Conservation (phyloP, 345 rosid species). For the Tarenaya hassleriana region DNA sequence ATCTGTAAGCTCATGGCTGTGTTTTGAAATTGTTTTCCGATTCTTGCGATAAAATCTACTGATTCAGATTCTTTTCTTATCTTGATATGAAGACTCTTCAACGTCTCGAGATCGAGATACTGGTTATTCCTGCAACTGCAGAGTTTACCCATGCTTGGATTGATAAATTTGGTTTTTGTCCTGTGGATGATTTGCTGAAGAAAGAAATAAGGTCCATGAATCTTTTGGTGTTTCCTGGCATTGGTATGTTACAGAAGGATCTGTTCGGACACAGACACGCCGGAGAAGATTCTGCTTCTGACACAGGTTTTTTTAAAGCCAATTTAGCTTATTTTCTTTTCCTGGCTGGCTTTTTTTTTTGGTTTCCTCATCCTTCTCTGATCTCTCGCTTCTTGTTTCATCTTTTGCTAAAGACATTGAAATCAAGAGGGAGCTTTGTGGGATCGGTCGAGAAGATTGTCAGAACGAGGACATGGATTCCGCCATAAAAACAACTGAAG, state of each 20-base stretch:
- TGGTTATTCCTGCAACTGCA: conserved; percentile 74
- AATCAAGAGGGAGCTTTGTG: no score
- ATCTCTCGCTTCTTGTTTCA: background rate
- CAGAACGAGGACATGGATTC: background rate
- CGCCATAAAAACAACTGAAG: conserved; percentile 1
- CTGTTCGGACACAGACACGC: conserved; percentile 35
- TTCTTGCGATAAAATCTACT: background rate
- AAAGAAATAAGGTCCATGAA: conserved; percentile 54
- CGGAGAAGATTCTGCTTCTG: conserved; percentile 18
- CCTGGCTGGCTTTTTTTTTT: no score
- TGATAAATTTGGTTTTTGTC: conserved; percentile 57
- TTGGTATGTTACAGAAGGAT: conserved; percentile 70
- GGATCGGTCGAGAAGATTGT: conserved; percentile 9
- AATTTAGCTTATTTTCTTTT: background rate
- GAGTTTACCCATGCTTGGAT: conserved; percentile 79
- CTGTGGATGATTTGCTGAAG: conserved; percentile 42
- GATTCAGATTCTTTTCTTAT: background rate
- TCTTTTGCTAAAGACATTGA: no score
- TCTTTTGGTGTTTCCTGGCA: conserved; percentile 74
- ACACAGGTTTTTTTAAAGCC: conserved; percentile 26
- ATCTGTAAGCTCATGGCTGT: conserved; percentile 38
- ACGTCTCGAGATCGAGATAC: conserved; percentile 56
- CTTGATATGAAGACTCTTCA: conserved; percentile 44
- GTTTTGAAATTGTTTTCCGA: background rate
- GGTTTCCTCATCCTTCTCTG: background rate